These are phyloP conservation scores for Xylaria curta DNA, from an alignment of 495 filamentous ascomycete species.

Conservation along the genomic window DNA sequence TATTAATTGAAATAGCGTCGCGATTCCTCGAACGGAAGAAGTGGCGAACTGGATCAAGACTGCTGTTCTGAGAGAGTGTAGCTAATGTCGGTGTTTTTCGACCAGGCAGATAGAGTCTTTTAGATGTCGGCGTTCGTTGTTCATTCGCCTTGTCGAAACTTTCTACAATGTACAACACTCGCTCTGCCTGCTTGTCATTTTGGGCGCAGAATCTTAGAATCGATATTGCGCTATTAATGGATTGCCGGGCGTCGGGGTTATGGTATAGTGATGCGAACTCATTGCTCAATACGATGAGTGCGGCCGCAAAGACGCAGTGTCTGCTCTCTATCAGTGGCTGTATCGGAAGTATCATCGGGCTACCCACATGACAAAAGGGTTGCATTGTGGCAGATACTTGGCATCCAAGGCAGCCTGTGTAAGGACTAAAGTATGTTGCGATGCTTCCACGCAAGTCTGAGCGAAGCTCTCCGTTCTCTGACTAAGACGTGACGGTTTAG, in stretches of 20 bases:
- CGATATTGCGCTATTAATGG: conserved; percentile 63
- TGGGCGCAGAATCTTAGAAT: conserved; percentile 68
- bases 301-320: conserved; percentile 76
- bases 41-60: conserved; percentile 41
- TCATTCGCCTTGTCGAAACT: conserved; percentile 59
- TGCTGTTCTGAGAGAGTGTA: conserved; percentile 36
- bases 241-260: conserved; percentile 59
- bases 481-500: conserved; percentile 37
- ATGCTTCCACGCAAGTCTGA: conserved; percentile 73
- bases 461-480: conserved; percentile 67
- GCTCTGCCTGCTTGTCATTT: conserved; percentile 68
- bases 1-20: conserved; percentile 31
- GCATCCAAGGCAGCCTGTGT: conserved; percentile 64
- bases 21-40: conserved; percentile 41
- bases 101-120: conserved; percentile 33
- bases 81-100: conserved; percentile 35
- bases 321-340: conserved; percentile 36
- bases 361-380: conserved; percentile 70
- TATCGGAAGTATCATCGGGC: conserved; percentile 1
- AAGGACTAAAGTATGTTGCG: conserved; percentile 68
- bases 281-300: conserved; percentile 70
- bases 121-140: conserved; percentile 19
- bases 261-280: conserved; percentile 71
- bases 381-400: conserved; percentile 67
- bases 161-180: conserved; percentile 68